phyloP scores from a whole-genome alignment of 2,329 filamentous ascomycete species.

The Stachybotrys elegans region DNA sequence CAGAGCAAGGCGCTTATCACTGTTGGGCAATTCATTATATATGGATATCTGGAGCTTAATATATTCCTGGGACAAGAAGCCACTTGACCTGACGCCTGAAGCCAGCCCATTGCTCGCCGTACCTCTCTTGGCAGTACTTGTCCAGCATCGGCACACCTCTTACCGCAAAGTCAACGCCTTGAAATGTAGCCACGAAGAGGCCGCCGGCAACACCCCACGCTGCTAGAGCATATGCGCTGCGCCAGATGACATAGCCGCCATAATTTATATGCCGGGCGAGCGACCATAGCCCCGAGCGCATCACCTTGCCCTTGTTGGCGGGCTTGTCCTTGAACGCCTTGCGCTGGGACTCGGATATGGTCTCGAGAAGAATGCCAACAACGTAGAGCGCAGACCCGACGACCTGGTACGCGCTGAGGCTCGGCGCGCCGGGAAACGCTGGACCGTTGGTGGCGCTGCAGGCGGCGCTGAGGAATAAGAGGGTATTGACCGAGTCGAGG shows the following conservation, averaged over 20 bases:
- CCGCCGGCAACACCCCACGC: slow-evolving; percentile 30
- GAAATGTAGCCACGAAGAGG: slow-evolving; percentile 18
- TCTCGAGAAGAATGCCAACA: slow-evolving; percentile 48
- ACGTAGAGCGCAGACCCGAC: slow-evolving; percentile 45
- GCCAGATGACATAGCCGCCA: slow-evolving; percentile 30
- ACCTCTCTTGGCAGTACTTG: slow-evolving; percentile 29
- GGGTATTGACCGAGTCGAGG: slow-evolving; percentile 49
- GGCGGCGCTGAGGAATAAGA: slow-evolving; percentile 45
- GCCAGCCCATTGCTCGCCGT: slow-evolving; percentile 32
- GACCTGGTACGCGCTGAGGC: slow-evolving; percentile 21
- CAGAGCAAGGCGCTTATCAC: no score
- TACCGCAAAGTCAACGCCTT: slow-evolving; percentile 24
- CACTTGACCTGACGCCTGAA: slow-evolving; percentile 33
- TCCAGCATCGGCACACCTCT: slow-evolving; percentile 27
- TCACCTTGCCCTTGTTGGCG: slow-evolving; percentile 32
- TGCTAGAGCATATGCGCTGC: slow-evolving; percentile 25
- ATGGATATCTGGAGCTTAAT: no score
- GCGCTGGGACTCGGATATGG: slow-evolving; percentile 52
- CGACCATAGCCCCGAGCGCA: slow-evolving; percentile 31
- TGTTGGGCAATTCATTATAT: no score
- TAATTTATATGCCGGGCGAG: slow-evolving; percentile 36
- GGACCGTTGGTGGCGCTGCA: slow-evolving; percentile 33
- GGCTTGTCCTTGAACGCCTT: slow-evolving; percentile 30
- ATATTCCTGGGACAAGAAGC: slow-evolving; percentile 30
- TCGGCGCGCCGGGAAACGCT: slow-evolving; percentile 11